Base-by-base conservation (phyloP, 345 rosid species). In the Brassica cretica region DNA sequence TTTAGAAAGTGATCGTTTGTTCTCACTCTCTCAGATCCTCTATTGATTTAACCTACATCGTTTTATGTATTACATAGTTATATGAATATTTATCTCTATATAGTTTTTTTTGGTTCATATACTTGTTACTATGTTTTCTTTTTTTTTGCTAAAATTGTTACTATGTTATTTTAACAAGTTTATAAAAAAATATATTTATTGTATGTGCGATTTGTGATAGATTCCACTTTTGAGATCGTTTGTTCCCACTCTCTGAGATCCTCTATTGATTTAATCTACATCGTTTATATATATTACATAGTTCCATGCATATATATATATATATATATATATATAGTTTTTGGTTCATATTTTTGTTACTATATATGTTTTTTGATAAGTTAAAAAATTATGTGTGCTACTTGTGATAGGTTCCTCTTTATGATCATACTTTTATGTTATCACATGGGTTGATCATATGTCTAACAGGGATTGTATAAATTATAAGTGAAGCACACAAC, bases 1-100 rank as follows among this genome's bases (percentile, higher is more conserved):
- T 79, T 65, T 78, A 64, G 53, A 74, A 79, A 79, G 78, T 74
- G 27, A 55, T 74, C 33, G 33, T 64, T 73, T 79, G 78, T 79
- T 79, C 62, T 6, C 51, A 74, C 60, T 68, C 78, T 61, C 78
- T 68, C 74, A 66, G 9, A 53, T 79, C 78, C 16, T 53, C 29
- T 32, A 21, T 27, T 68, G 74, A 79, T 25, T 37, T 32, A 39
- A 35, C 15, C 27, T 61, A 19, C 6, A 44, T 72, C 66, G 8
- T n/a, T 15, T 10, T 16, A 3, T 37, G 35, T 5, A 16, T 5
- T 65, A 21, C 19, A 64, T 35, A 76, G 64, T 32, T 62, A 46
- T 64, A 76, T 76, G 74, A 49, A 30, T 76, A 70, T n/a, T 49
- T 5, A 10, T 49, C 58, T 76, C 80, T 21, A 19, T 46, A 49